Evolutionary conservation across 352 stramenopile genomes (phyloP), one percentile per base, ranked within the genome.

Genomic region (Globisporangium orthogonon): DNA sequence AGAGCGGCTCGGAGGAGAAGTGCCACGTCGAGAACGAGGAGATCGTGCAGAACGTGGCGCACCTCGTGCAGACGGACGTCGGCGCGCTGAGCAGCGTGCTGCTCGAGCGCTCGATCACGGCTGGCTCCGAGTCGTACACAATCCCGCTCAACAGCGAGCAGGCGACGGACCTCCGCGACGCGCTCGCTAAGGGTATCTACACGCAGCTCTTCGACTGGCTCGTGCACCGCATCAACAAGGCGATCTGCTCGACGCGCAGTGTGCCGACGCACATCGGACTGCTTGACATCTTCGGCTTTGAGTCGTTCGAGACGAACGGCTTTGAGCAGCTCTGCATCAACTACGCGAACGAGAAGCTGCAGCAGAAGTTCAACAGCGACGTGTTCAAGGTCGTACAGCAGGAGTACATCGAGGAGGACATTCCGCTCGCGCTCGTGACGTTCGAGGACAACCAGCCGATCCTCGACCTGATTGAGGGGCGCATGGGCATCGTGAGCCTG

Each of bases 261-360:
- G 76, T 87, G 47, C 69, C 84, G 67, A 78, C 71, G 17, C 78
- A 90, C 69, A 97, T 98, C 64, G 87, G 90, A 57, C 67, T 98
- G 56, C 70, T 98, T 18, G 95, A 98, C 71, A 98, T 98, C 60
- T 98, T 98, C 67, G 94, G 95, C 13, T 98, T 98, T 61, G 95
- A 98, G 70, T 88, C 73, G 50, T 98, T 98, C 56, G 70, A 95
- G 40, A 75, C 71, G 44, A 91, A 92, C 60, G 83, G 73, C 30
- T 49, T 49, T 14, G 94, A 98, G 73, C 96, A 99, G 63, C 73
- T 98, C 6, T 98, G 94, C 64, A 98, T 98, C 61, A 98, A 98
- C 70, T 98, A 96, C 54, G 91, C 87, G 47, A 98, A 98, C 62
- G 94, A 98, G 62, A 98, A 93, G 68, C 74, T 97, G 9, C 89